phyloP scores from a whole-genome alignment of 176 grass and related monocot species.

The Oryza meridionalis region DNA sequence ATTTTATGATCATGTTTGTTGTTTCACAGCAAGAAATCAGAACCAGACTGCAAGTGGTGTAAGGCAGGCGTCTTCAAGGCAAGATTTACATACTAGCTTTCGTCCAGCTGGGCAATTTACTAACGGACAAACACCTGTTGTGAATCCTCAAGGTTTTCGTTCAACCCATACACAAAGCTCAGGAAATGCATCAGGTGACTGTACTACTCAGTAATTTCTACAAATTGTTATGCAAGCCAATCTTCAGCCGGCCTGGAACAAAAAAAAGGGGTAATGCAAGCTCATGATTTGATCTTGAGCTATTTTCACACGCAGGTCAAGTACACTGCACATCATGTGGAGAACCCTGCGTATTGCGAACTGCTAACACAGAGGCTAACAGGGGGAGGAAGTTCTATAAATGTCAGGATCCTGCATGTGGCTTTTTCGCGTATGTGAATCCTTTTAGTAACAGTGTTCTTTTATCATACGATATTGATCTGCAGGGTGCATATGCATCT shows the following conservation, averaged over 20 bases:
- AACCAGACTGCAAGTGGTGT: conserved; percentile 46
- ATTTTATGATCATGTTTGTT: conserved; percentile 14
- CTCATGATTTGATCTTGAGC: conserved; percentile 8
- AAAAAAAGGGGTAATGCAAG: background rate
- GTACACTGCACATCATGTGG: conserved; percentile 74
- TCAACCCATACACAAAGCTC: conserved; percentile 42
- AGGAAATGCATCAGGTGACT: conserved; percentile 55
- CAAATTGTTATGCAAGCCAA: conserved; percentile 8
- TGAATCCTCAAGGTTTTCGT: conserved; percentile 50
- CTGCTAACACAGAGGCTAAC: conserved; percentile 85
- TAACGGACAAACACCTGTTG: conserved; percentile 50
- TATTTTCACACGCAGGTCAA: conserved; percentile 57
- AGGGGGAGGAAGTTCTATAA: conserved; percentile 90
- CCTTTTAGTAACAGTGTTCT: background rate
- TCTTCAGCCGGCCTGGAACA: no score
- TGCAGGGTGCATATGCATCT: background rate
- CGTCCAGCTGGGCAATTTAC: conserved; percentile 60
- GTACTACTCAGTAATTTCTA: background rate
- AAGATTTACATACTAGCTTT: conserved; percentile 56
- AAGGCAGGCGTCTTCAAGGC: conserved; percentile 51
- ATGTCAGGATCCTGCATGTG: conserved; percentile 66
- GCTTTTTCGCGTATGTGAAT: conserved; percentile 71
- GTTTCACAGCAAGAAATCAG: conserved; percentile 64
- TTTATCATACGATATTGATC: conserved; percentile 1
- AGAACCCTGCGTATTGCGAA: conserved; percentile 55